phyloP scores from a whole-genome alignment of 345 rosid genomes.

The Psidium guajava region DNA sequence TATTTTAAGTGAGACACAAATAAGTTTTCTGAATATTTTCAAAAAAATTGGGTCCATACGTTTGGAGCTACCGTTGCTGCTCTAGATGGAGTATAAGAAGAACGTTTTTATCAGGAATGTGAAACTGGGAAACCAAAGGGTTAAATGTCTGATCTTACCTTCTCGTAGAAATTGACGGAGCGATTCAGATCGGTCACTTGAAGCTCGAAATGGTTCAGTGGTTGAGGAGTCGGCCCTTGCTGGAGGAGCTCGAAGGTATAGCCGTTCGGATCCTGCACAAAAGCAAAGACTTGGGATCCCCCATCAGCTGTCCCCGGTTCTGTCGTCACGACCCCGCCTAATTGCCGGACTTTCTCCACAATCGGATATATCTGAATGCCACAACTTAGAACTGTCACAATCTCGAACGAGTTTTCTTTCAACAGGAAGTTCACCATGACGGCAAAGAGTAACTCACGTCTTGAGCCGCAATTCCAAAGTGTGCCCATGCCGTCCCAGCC shows the following conservation, averaged over 20 bases:
- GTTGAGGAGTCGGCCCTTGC: slow-evolving; percentile 29
- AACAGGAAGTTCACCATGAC: neutral
- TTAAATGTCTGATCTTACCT: slow-evolving; percentile 5
- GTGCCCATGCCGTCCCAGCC: slow-evolving; percentile 33
- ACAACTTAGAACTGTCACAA: neutral
- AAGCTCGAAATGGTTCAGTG: slow-evolving; percentile 39
- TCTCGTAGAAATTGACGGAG: slow-evolving; percentile 29
- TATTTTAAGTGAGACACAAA: too few relatives aligned
- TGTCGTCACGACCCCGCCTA: slow-evolving; percentile 22
- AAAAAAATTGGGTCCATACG: too few relatives aligned
- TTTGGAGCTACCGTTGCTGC: neutral
- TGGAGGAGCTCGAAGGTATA: slow-evolving; percentile 32
- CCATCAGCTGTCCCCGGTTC: slow-evolving; percentile 33
- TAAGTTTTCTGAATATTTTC: too few relatives aligned
- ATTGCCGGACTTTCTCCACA: slow-evolving; percentile 17
- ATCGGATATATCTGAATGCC: slow-evolving; percentile 14
- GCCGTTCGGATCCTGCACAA: slow-evolving; percentile 38
- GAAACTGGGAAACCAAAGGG: neutral
- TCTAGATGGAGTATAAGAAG: neutral
- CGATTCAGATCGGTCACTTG: slow-evolving; percentile 31
- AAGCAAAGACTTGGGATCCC: slow-evolving; percentile 23
- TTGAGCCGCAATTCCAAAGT: slow-evolving; percentile 25
- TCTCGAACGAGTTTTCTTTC: neutral
- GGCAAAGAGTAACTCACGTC: slow-evolving; percentile 13
- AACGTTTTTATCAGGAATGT: neutral